Conservation (phyloP, 129 eudicot genomes). For the Artemisia annua region DNA sequence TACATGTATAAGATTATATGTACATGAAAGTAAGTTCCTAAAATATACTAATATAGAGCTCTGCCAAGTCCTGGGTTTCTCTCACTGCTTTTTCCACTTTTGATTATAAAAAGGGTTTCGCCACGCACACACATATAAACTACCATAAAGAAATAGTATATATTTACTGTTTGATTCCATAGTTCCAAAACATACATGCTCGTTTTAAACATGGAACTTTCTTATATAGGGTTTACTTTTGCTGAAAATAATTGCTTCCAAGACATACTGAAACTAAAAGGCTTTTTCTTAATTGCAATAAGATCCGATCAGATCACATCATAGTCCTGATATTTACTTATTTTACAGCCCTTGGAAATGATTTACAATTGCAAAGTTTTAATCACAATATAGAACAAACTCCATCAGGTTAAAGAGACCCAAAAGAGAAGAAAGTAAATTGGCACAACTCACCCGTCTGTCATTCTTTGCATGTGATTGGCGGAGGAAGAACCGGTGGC, state of each 20-base stretch:
- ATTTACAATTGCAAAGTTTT: neutral
- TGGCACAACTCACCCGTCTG: constrained; percentile 67
- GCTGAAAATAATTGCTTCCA: neutral
- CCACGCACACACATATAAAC: neutral
- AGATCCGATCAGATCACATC: constrained; percentile 15
- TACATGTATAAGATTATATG: no score
- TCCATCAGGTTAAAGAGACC: neutral
- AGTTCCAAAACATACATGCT: neutral
- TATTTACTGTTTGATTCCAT: neutral
- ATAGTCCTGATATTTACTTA: neutral
- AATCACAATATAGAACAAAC: constrained; percentile 17
- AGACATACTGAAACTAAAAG: constrained; percentile 7
- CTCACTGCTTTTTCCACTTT: no score
- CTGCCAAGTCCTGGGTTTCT: no score
- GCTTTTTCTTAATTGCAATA: constrained; percentile 8
- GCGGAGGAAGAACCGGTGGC: constrained; percentile 96
- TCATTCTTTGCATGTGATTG: constrained; percentile 97
- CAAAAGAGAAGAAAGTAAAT: neutral
- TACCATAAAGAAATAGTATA: no score
- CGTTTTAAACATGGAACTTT: neutral
- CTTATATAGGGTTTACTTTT: neutral
- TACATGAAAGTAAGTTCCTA: no score
- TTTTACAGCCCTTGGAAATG: neutral
- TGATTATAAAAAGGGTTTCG: no score
- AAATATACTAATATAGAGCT: no score